Evolutionary conservation across 306 rosid species (phyloP).

Genomic region (Prunus davidiana): DNA sequence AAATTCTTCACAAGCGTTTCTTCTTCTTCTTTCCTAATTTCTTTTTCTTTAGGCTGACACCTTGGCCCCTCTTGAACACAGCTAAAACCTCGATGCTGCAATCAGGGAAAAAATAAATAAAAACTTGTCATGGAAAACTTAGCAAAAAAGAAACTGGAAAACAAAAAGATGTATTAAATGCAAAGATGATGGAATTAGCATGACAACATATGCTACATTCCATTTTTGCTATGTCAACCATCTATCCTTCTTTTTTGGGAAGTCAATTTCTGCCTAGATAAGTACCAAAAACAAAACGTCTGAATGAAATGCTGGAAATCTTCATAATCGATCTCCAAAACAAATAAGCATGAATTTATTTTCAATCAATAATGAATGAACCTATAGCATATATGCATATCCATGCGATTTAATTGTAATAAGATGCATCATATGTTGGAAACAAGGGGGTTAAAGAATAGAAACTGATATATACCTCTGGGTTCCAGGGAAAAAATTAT

Average conservation of each 20-base stretch:
- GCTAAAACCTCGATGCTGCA: conserved; percentile 87
- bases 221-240: neutral
- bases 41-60: conserved; percentile 46
- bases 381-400: neutral
- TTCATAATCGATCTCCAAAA: neutral
- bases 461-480: conserved; percentile 50
- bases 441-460: neutral
- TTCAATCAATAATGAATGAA: no score
- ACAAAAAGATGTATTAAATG: neutral
- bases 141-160: neutral
- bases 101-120: conserved; percentile 11
- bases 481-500: conserved; percentile 85
- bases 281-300: neutral
- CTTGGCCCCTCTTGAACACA: conserved; percentile 62
- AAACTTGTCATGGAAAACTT: neutral
- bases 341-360: neutral
- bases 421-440: neutral
- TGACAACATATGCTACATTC: neutral
- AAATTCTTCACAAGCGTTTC: conserved; percentile 35
- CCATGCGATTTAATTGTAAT: neutral
- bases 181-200: neutral
- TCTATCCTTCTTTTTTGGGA: neutral
- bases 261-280: neutral
- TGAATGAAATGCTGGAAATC: neutral
- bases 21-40: conserved; percentile 72